These are phyloP conservation scores for Candida maesae DNA, from an alignment of 805 yeast species.

Conservation along the genomic window DNA sequence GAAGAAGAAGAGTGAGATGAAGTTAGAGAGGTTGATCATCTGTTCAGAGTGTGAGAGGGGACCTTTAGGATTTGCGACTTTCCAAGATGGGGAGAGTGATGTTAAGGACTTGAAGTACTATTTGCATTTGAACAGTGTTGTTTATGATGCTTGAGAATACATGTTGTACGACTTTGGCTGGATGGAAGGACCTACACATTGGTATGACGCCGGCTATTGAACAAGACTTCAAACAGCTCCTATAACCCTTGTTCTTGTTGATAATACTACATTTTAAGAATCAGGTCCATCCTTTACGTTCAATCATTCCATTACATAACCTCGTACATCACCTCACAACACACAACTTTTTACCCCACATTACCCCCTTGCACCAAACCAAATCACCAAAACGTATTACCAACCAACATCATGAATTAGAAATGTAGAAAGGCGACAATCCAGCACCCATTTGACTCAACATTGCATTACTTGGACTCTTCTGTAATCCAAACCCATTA, in stretches of 20 bases:
- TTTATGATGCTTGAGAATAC: slow-evolving; percentile 32
- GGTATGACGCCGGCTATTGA: too few species aligned
- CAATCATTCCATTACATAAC: too few species aligned
- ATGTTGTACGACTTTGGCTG: too few species aligned
- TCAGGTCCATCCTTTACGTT: too few species aligned
- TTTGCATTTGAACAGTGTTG: slow-evolving; percentile 43
- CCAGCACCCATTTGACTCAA: slow-evolving; percentile 12
- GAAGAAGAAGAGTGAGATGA: slow-evolving; percentile 18
- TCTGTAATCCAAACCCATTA: slow-evolving; percentile 3
- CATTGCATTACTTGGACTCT: slow-evolving; percentile 6
- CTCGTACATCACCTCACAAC: too few species aligned
- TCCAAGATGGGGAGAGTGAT: slow-evolving; percentile 27
- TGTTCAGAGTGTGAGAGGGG: slow-evolving; percentile 81
- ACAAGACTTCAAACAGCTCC: too few species aligned
- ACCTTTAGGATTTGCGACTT: slow-evolving; percentile 68
- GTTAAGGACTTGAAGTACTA: slow-evolving; percentile 40
- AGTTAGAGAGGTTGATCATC: slow-evolving; percentile 50
- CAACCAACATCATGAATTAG: too few species aligned
- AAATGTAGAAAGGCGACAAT: slow-evolving; percentile 11
- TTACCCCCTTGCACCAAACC: too few species aligned
- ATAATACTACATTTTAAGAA: too few species aligned
- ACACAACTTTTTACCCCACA: too few species aligned
- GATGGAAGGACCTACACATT: background rate
- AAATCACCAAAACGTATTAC: background rate
- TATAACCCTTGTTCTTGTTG: too few species aligned